Base-by-base conservation (phyloP, 2,329 filamentous ascomycete genomes). In the Botrytis fragariae region DNA sequence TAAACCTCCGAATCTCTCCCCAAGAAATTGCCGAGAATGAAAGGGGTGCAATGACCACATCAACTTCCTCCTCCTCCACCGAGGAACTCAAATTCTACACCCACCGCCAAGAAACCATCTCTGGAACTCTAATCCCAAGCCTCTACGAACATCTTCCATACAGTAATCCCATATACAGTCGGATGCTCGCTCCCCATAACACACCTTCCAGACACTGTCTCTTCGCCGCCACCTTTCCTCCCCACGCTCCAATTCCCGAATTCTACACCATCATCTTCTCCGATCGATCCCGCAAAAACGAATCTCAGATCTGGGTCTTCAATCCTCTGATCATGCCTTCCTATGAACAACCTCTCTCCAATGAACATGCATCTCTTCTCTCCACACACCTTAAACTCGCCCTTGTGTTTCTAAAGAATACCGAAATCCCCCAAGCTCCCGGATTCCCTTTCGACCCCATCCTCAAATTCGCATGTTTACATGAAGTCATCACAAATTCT, bases 291-390 rank as follows among this genome's bases (percentile, higher is more conserved):
- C 76, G 79, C 3, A 76, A 79, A 51, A 54, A 63, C 1, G 79
- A 81, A 74, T 77, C 78, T 32, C 79, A 81, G 65, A 80, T 80
- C 10, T 80, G 79, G 79, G 51, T 78, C 18, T 80, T 77, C 75
- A 80, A 80, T 57, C 73, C 79, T 16, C 70, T 81, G 1, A 76
- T 76, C 62, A 68, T 64, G 1, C 35, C 48, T 2, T 44, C 65
- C 29, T 61, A 63, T 12, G 64, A 71, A 9, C 70, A 68, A 25
- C 73, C 75, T 10, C 69, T 79, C 8, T 72, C 74, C 3, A n/a
- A 62, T 6, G 16, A 57, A 1, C 54, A 76, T 22, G 35, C 74
- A 63, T 7, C 29, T 0, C 10, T 69, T 4, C 72, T 80, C 5
- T 57, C n/a, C 1, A 29, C 22, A 8, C 78, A 81, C 20, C 25